Evolutionary conservation across 2,329 filamentous ascomycete species (phyloP), one percentile per base, ranked within the genome.

Genomic region (Calonectria fujianensis): DNA sequence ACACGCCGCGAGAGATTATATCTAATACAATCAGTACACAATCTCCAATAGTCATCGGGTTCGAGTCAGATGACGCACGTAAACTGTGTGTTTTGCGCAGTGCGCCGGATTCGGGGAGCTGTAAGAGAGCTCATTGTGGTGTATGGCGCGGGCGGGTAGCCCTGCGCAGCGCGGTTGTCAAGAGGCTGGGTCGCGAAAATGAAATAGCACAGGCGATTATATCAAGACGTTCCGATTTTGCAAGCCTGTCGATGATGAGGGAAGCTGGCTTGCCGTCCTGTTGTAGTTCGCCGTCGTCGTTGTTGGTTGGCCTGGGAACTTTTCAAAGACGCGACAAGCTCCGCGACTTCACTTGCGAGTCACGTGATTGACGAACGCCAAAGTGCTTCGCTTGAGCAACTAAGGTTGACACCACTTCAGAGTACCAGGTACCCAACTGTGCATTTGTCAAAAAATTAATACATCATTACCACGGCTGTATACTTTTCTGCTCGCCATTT

Each of bases 1-100:
- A 92, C 86, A 74, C 91, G 90, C 74, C 89, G 87, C 52, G 88
- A 85, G 39, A 93, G 84, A 72, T 92, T 89, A 78, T 93, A 93
- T 74, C 92, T 93, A n/a, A 1, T 0, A 27, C 27, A 29, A 14
- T 80, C 13, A 81, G 75, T 24, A 64, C 48, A 24, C 10, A 54
- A 27, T 3, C 9, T n/a, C 45, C 7, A 20, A 8, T 13, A 29
- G 16, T 24, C 2, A 45, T 29, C 0, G 16, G 20, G 8, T 11
- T 14, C 10, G 3, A 27, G 20, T 3, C 20, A 31, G 1, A 45
- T 37, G 24, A 75, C 86, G 76, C 83, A 89, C 88, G 88, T 88
- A 79, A 88, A 85, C 71, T 89, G 87, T 54, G 85, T 88, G 70
- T 88, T 89, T 81, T 89, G 87, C 71, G 85, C 84, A 31, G 87